Percentiles rank a stretch among this genome's conserved stretches.
Conservation (phyloP, 345 rosid species). For the Hibiscus trionum region DNA sequence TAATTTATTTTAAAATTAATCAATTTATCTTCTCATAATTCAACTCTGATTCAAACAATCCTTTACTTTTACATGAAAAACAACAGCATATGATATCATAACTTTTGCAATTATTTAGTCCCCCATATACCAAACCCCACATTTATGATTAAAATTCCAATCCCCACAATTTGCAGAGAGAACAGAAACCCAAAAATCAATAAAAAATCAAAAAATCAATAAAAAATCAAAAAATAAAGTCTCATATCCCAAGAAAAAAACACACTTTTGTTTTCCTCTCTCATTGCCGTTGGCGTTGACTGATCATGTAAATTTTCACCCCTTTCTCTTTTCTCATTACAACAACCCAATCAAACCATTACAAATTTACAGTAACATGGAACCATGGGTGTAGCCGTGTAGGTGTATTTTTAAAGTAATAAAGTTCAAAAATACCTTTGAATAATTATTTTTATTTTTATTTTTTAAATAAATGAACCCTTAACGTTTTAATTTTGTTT, state of each 20-base stretch:
- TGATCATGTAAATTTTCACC: constrained; percentile 23
- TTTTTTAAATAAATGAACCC: too few relatives aligned
- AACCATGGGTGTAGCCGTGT: not conserved
- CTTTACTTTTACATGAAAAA: constrained; percentile 24
- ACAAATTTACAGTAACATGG: constrained; percentile 7
- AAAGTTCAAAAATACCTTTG: too few relatives aligned
- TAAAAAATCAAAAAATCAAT: too few relatives aligned
- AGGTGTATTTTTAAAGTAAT: not conserved
- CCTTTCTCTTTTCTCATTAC: constrained; percentile 1
- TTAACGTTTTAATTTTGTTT: too few relatives aligned
- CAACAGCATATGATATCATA: constrained; percentile 30
- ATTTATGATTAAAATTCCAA: constrained; percentile 6
- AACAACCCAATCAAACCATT: constrained; percentile 11
- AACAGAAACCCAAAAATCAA: not conserved
- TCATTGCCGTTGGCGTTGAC: constrained; percentile 44
- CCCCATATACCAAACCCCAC: constrained; percentile 34
- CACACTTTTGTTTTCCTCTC: constrained; percentile 11
- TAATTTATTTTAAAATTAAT: too few relatives aligned
- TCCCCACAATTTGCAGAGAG: not conserved
- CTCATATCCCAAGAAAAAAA: constrained; percentile 39
- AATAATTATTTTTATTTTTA: too few relatives aligned
- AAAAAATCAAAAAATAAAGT: constrained; percentile 13
- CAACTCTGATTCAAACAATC: not conserved
- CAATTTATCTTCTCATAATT: too few relatives aligned
- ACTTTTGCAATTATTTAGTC: constrained; percentile 44